Conservation (phyloP, 352 stramenopile genomes). For the Globisporangium spinosum region DNA sequence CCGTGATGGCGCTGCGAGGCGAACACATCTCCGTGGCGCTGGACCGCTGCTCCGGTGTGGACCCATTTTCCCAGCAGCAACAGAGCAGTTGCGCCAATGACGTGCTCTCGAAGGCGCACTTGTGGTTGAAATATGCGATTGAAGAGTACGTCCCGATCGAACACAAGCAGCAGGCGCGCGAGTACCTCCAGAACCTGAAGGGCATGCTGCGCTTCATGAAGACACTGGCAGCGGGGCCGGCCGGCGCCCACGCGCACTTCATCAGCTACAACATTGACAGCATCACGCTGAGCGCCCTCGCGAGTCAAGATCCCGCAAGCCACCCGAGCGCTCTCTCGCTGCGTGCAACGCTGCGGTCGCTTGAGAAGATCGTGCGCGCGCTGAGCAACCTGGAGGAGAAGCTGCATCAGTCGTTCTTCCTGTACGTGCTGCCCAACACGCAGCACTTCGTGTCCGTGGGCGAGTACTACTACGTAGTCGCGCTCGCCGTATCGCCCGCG, state of each 20-base stretch:
- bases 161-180: constrained; percentile 19
- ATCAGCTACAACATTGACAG: constrained; percentile 87
- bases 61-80: neutral
- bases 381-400: constrained; percentile 89
- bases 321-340: constrained; percentile 24
- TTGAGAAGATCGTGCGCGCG: constrained; percentile 68
- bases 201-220: constrained; percentile 85
- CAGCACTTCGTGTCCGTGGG: constrained; percentile 81
- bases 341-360: constrained; percentile 40
- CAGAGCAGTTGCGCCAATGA: constrained; percentile 8
- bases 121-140: constrained; percentile 5
- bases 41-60: constrained; percentile 35
- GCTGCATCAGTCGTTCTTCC: constrained; percentile 86
- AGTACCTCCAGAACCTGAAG: constrained; percentile 53
- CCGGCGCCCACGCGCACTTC: constrained; percentile 68
- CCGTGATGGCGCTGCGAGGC: constrained; percentile 41
- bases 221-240: constrained; percentile 55
- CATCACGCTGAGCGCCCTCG: constrained; percentile 52
- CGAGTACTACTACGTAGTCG: constrained; percentile 82
- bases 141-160: constrained; percentile 13
- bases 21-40: constrained; percentile 50
- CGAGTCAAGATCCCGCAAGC: constrained; percentile 17
- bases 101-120: constrained; percentile 10
- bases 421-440: constrained; percentile 77
- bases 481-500: constrained; percentile 62